A percentile compares a stretch with the other conserved stretches of the same genome.
Evolutionary conservation across 2,329 filamentous ascomycete species (phyloP).

Genomic region (Diplodia sapinea): DNA sequence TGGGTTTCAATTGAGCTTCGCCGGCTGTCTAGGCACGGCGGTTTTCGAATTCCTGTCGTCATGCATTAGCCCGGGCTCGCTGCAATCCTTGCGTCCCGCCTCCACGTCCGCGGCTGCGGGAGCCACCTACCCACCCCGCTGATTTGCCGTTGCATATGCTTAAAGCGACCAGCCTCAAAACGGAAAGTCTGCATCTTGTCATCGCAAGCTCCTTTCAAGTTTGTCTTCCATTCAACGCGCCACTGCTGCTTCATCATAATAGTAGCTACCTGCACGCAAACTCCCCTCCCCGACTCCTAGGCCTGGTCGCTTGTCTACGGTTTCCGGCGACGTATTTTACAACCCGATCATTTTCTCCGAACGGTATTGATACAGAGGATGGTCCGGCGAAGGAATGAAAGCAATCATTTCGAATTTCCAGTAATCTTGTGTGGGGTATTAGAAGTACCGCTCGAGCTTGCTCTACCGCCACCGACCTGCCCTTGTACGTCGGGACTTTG

Average conservation of each 20-base stretch:
- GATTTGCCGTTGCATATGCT: slow-evolving; percentile 14
- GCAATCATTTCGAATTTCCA: neutral
- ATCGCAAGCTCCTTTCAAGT: no score
- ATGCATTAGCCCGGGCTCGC: slow-evolving; percentile 22
- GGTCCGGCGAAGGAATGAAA: neutral
- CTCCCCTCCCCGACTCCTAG: neutral
- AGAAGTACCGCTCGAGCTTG: neutral
- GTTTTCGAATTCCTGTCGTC: slow-evolving; percentile 16
- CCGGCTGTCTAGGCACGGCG: neutral
- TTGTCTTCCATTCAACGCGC: neutral
- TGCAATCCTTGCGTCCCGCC: slow-evolving; percentile 24
- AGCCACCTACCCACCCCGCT: slow-evolving; percentile 1
- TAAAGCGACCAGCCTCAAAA: neutral
- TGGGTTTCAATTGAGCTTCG: neutral
- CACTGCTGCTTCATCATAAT: neutral
- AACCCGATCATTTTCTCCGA: neutral
- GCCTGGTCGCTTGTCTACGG: neutral
- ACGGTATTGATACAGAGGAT: neutral
- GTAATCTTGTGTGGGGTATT: slow-evolving; percentile 1
- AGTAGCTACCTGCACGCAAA: neutral
- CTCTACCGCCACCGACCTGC: neutral
- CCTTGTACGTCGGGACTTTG: neutral
- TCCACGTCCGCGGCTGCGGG: slow-evolving; percentile 20
- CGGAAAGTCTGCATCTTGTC: neutral
- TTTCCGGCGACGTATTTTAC: neutral